Evolutionary conservation across 2,329 filamentous ascomycete species (phyloP).

Genomic region (Cercospora brassicicola): DNA sequence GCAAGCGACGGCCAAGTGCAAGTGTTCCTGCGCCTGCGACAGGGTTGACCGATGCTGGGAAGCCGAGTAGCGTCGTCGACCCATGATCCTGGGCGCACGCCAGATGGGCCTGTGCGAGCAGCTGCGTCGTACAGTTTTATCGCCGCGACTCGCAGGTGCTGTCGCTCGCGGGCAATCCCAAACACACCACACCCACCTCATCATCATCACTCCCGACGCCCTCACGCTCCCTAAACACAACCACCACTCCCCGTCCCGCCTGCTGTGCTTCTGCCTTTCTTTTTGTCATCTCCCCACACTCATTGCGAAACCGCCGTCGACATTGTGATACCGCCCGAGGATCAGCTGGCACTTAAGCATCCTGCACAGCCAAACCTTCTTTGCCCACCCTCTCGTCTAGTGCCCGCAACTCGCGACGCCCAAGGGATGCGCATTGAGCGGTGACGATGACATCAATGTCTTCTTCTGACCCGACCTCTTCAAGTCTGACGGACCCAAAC

Average conservation of each 20-base stretch:
- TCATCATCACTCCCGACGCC: not conserved
- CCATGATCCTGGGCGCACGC: slow-evolving; percentile 19
- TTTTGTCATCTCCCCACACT: not conserved
- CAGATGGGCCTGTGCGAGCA: not conserved
- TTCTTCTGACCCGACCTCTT: slow-evolving; percentile 3
- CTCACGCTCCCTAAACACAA: not conserved
- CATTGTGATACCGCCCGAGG: not conserved
- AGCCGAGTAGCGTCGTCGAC: not conserved
- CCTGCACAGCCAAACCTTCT: slow-evolving; percentile 18
- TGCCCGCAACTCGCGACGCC: slow-evolving; percentile 18
- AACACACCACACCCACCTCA: not conserved
- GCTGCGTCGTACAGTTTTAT: slow-evolving; percentile 24
- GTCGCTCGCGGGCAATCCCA: slow-evolving; percentile 12
- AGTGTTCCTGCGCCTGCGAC: not conserved
- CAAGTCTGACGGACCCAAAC: slow-evolving; percentile 8
- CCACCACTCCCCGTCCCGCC: not conserved
- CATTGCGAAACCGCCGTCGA: not conserved
- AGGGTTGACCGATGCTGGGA: slow-evolving; percentile 17
- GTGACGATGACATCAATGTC: slow-evolving; percentile 19
- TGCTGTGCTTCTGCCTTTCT: not conserved
- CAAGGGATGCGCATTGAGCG: slow-evolving; percentile 17
- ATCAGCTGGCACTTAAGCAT: slow-evolving; percentile 9
- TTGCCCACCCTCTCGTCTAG: slow-evolving; percentile 8
- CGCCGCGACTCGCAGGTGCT: slow-evolving; percentile 22
- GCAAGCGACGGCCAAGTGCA: not conserved